Conservation (phyloP, 2,329 filamentous ascomycete genomes). For the Claviceps pazoutovae region DNA sequence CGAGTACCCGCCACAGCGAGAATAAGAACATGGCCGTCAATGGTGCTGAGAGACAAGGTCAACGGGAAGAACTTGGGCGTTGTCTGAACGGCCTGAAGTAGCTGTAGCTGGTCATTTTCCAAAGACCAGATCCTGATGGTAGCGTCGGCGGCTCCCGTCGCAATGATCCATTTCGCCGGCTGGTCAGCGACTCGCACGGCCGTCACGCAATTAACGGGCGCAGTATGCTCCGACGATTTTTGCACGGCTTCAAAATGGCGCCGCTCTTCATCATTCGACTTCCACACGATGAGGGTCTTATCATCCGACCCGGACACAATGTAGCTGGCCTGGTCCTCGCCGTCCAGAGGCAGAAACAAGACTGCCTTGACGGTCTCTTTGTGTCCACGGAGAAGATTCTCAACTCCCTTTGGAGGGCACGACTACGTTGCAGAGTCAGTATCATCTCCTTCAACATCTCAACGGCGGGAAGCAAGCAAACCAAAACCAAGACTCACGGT, state of each 20-base stretch:
- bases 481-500: slow-evolving; percentile 36
- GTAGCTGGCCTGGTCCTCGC: slow-evolving; percentile 33
- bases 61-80: slow-evolving; percentile 73
- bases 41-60: slow-evolving; percentile 51
- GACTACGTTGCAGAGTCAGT: slow-evolving; percentile 15
- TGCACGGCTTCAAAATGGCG: slow-evolving; percentile 29
- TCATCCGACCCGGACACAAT: slow-evolving; percentile 75
- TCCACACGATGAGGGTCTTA: slow-evolving; percentile 63
- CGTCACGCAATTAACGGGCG: slow-evolving; percentile 58
- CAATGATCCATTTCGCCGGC: slow-evolving; percentile 35
- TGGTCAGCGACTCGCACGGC: slow-evolving; percentile 20
- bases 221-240: slow-evolving; percentile 49
- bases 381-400: slow-evolving; percentile 59
- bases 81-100: slow-evolving; percentile 58
- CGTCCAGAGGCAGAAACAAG: slow-evolving; percentile 50
- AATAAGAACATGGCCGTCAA: slow-evolving; percentile 43
- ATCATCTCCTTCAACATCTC: neutral
- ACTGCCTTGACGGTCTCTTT: slow-evolving; percentile 70
- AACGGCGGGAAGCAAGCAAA: neutral
- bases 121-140: slow-evolving; percentile 59
- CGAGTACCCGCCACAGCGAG: slow-evolving; percentile 80
- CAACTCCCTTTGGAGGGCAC: slow-evolving; percentile 40
- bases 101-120: slow-evolving; percentile 28
- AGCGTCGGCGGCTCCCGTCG: slow-evolving; percentile 73
- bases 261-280: slow-evolving; percentile 13